Evolutionary conservation across 176 grass and related monocot genomes (phyloP).

Genomic region (Juncus inflexus): DNA sequence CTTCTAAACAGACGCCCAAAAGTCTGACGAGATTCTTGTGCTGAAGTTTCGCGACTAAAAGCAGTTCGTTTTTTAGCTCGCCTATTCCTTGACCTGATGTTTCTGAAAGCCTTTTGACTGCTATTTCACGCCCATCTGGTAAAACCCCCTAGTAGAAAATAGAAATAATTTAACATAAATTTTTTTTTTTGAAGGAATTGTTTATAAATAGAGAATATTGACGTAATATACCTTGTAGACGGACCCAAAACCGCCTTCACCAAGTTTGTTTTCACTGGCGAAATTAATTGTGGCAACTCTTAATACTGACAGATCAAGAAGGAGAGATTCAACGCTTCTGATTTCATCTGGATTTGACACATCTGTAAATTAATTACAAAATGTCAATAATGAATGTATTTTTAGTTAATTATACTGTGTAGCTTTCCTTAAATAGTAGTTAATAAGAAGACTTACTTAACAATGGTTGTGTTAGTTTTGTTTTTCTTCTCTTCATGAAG

Average conservation of each 20-base stretch:
- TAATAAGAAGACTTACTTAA: background rate
- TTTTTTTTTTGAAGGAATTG: background rate
- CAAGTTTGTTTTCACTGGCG: constrained; percentile 45
- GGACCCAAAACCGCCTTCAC: constrained; percentile 58
- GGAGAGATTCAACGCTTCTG: constrained; percentile 29
- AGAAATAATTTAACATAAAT: background rate
- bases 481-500: constrained; percentile 14
- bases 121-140: constrained; percentile 27
- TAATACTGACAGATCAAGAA: constrained; percentile 36
- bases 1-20: constrained; percentile 35
- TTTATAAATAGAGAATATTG: background rate
- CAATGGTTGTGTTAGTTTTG: background rate
- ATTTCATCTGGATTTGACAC: constrained; percentile 18
- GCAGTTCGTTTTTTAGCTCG: constrained; percentile 30
- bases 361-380: constrained; percentile 17
- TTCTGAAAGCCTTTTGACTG: constrained; percentile 24
- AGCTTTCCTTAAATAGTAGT: background rate
- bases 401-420: background rate
- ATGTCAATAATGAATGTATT: background rate
- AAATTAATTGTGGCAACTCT: constrained; percentile 49
- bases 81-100: constrained; percentile 13
- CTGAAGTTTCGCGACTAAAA: constrained; percentile 31
- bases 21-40: constrained; percentile 34
- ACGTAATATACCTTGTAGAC: constrained; percentile 43
- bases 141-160: constrained; percentile 17